Conservation (phyloP, 2,329 filamentous ascomycete species). For the Pyrenophora graminea region DNA sequence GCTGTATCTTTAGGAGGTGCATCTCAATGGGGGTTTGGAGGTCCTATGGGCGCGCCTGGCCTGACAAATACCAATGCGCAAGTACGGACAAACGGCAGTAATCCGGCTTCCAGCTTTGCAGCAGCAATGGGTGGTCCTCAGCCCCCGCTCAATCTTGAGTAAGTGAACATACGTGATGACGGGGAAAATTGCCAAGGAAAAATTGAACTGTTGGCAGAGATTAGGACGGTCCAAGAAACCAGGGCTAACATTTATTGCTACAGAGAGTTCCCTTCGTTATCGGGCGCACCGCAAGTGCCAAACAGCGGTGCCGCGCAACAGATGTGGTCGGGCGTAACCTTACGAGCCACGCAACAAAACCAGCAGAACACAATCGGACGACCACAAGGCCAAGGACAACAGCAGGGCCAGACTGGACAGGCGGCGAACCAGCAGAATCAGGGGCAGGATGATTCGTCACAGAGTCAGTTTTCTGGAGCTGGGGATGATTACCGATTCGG, state of each 20-base stretch:
- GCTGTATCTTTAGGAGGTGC: conserved; percentile 51
- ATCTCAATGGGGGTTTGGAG: conserved; percentile 62
- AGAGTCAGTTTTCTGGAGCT: conserved; percentile 56
- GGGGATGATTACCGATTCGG: conserved; percentile 63
- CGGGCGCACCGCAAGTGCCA: conserved; percentile 60
- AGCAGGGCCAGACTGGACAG: conserved; percentile 40
- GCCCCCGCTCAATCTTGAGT: conserved; percentile 61
- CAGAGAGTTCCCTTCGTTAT: conserved; percentile 67
- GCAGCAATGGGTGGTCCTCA: conserved; percentile 61
- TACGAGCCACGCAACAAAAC: conserved; percentile 58
- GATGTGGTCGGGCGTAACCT: conserved; percentile 62
- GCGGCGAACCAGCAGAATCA: conserved; percentile 51
- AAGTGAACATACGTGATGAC: conserved; percentile 43
- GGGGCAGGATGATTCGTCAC: conserved; percentile 48
- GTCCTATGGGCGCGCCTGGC: conserved; percentile 58
- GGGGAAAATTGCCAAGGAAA: conserved; percentile 1
- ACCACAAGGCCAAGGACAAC: conserved; percentile 49
- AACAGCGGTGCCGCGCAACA: conserved; percentile 57
- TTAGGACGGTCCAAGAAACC: conserved; percentile 4
- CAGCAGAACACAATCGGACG: conserved; percentile 60
- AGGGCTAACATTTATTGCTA: conserved; percentile 27
- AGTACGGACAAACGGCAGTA: conserved; percentile 54
- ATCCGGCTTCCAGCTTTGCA: conserved; percentile 58
- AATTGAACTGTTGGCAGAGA: background rate
- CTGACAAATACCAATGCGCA: conserved; percentile 55